phyloP scores from a whole-genome alignment of 805 yeast genomes.

The Candida golubevii region DNA sequence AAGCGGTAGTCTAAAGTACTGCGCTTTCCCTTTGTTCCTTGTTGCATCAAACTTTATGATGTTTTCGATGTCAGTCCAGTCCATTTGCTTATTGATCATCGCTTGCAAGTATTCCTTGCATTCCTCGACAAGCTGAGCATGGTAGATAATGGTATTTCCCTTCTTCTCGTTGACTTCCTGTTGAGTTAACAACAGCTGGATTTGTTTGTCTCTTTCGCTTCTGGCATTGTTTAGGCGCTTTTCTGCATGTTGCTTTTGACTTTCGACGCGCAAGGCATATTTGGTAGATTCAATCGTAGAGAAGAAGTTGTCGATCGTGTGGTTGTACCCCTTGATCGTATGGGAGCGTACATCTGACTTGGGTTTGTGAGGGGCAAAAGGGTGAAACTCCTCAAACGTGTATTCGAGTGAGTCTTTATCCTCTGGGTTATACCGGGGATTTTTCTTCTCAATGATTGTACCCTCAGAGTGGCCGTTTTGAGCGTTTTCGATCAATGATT shows the following conservation, averaged over 20 bases:
- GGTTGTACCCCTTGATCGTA: constrained; percentile 63
- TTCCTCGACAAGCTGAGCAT: constrained; percentile 67
- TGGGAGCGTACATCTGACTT: constrained; percentile 34
- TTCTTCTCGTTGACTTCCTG: constrained; percentile 61
- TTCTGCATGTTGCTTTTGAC: constrained; percentile 70
- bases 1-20: constrained; percentile 59
- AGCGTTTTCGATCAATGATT: constrained; percentile 30
- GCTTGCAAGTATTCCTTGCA: constrained; percentile 65
- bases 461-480: constrained; percentile 43
- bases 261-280: constrained; percentile 67
- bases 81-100: constrained; percentile 79
- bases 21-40: constrained; percentile 62
- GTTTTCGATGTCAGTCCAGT: constrained; percentile 86
- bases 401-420: constrained; percentile 44
- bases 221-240: constrained; percentile 72
- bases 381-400: constrained; percentile 65
- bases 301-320: constrained; percentile 77
- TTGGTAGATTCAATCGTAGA: constrained; percentile 83
- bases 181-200: constrained; percentile 57
- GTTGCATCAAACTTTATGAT: constrained; percentile 64
- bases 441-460: constrained; percentile 58
- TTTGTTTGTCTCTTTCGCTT: constrained; percentile 64
- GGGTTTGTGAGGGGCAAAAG: constrained; percentile 50
- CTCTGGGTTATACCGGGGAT: constrained; percentile 44
- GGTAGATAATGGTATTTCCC: constrained; percentile 68